phyloP scores from a whole-genome alignment of 129 eudicot genomes.

The Tagetes erecta region DNA sequence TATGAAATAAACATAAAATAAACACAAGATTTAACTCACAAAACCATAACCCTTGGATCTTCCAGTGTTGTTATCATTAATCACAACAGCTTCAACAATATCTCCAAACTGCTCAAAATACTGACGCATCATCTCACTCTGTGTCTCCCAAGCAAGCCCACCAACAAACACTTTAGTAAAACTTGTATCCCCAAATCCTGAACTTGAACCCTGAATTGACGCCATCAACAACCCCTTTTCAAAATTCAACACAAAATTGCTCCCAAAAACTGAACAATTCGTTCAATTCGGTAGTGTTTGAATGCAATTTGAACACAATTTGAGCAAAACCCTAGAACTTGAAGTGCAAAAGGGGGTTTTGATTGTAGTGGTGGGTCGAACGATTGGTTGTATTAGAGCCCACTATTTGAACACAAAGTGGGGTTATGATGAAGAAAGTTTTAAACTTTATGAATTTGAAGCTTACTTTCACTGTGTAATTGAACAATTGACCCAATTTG shows the following conservation, averaged over 20 bases:
- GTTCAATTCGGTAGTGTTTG: background rate
- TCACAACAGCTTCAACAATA: slow-evolving; percentile 97
- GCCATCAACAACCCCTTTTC: slow-evolving; percentile 40
- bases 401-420: slow-evolving; percentile 10
- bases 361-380: slow-evolving; percentile 16
- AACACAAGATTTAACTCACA: slow-evolving; percentile 53
- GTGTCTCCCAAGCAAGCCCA: slow-evolving; percentile 98
- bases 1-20: background rate
- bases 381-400: slow-evolving; percentile 24
- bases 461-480: background rate
- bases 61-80: slow-evolving; percentile 90
- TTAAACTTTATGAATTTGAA: background rate
- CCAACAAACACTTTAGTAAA: slow-evolving; percentile 93
- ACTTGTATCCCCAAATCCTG: slow-evolving; percentile 87
- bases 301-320: background rate
- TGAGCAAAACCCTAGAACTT: slow-evolving; percentile 22
- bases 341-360: slow-evolving; percentile 6
- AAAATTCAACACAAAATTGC: background rate
- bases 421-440: slow-evolving; percentile 19
- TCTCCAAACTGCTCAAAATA: slow-evolving; percentile 96
- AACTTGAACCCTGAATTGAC: slow-evolving; percentile 63
- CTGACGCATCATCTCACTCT: slow-evolving; percentile 75
- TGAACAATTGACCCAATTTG: background rate
- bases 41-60: slow-evolving; percentile 98
- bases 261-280: background rate